These are phyloP conservation scores for Cladorrhinum sp. DNA, from an alignment of 2,329 filamentous ascomycete species.

Conservation along the genomic window DNA sequence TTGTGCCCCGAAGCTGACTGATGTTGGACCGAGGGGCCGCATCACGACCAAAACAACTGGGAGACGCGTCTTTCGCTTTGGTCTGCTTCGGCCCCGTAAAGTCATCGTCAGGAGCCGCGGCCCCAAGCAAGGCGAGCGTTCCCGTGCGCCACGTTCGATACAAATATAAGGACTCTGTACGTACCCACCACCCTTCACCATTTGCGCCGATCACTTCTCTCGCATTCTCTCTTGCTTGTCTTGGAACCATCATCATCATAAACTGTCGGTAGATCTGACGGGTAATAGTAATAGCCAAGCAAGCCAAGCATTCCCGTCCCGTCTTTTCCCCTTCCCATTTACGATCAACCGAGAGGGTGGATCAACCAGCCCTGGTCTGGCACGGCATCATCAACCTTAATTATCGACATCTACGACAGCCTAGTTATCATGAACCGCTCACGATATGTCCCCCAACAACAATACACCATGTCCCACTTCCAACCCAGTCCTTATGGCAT, in stretches of 20 bases:
- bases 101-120: conserved; percentile 11
- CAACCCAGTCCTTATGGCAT: conserved; percentile 8
- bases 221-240: conserved; percentile 1
- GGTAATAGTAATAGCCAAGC: neutral
- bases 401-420: neutral
- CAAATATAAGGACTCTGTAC: conserved; percentile 18
- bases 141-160: conserved; percentile 8
- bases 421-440: conserved; percentile 20
- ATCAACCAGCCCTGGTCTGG: neutral
- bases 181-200: conserved; percentile 3
- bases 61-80: neutral
- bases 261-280: conserved; percentile 13
- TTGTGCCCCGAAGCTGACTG: conserved; percentile 1
- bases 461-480: conserved; percentile 14
- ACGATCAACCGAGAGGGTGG: no score
- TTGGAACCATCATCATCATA: neutral
- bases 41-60: conserved; percentile 6
- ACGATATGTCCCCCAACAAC: conserved; percentile 13
- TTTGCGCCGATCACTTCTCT: conserved; percentile 6
- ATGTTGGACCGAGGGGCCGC: neutral
- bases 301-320: neutral
- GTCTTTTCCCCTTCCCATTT: neutral
- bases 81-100: neutral
- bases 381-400: neutral
- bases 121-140: conserved; percentile 12